A percentile compares a stretch with the other conserved stretches of the same genome.
These are phyloP conservation scores for Ceratobasidium papillatum DNA, from an alignment of 1,284 basidiomycete genomes.

Conservation along the genomic window DNA sequence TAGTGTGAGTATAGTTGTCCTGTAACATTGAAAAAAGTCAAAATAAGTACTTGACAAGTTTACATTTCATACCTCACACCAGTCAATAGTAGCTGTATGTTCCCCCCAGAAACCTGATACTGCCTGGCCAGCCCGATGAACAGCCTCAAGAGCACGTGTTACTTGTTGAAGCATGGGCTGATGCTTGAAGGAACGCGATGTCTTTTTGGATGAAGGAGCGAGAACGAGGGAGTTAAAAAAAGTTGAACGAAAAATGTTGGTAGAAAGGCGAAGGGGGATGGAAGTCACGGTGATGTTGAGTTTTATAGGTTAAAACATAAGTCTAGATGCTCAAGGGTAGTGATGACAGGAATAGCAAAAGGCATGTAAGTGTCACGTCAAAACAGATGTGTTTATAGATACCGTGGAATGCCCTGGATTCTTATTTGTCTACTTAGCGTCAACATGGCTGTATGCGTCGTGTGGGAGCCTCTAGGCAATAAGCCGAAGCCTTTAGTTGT, in stretches of 20 bases:
- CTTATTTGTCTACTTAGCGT: neutral
- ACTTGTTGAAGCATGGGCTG: neutral
- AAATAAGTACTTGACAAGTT: neutral
- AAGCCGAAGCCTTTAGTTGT: too few species aligned
- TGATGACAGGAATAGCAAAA: neutral
- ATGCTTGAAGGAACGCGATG: neutral
- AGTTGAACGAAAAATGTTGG: neutral
- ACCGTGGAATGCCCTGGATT: neutral
- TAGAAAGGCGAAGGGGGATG: neutral
- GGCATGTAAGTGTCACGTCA: neutral
- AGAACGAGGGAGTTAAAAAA: neutral
- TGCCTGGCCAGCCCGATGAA: conserved; percentile 18
- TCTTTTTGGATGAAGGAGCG: too few species aligned
- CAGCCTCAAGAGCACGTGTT: conserved; percentile 10
- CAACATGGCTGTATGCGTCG: neutral
- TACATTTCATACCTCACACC: conserved; percentile 44
- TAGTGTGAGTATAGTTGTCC: conserved; percentile 45
- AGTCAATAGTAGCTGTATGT: conserved; percentile 46
- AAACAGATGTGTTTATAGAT: neutral
- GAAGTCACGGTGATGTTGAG: neutral
- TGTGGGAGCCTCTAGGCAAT: too few species aligned
- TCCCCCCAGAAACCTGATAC: conserved; percentile 41
- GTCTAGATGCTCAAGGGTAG: neutral
- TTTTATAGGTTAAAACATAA: neutral
- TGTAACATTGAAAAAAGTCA: neutral